Base-by-base conservation (phyloP, 441 rosid genomes). In the Syzygium syzygioides region DNA sequence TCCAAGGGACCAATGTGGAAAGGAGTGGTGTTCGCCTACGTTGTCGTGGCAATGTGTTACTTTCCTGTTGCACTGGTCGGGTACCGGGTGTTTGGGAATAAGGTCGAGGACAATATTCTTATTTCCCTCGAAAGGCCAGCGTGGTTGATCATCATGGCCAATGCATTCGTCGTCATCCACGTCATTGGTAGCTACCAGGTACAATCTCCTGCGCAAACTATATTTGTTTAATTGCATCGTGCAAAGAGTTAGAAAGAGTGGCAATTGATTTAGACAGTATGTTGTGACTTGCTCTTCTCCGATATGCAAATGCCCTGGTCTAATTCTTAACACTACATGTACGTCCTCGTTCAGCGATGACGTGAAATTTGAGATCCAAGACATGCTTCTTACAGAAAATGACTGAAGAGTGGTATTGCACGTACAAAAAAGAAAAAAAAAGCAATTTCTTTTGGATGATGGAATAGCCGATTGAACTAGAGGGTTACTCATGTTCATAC, bases 1-100 rank as follows among this genome's bases (percentile, higher is more conserved):
- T 88, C 90, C 68, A 88, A 88, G 66, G 71, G 57, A 45, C 90
- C 90, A 12, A 88, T 88, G 90, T 88, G 90, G 90, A 88, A 20
- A 76, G 90, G 90, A 9, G 90, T 85, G 37, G 0, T 68, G 14
- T 18, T 80, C 34, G 89, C 89, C 25, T 88, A 88, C 62, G 12
- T 84, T 1, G 62, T 88, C 53, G 89, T 88, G 48, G 66, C 32
- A 11, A 10, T 88, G 18, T 88, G 90, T 53, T 88, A 88, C 87
- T 85, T 88, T 83, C 85, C 87, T 5, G 87, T 86, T 30, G 90
- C 90, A 4, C 20, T 88, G 18, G 5, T 86, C 5, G 90, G 90
- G 6, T 88, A 85, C 56, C n/a, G 45, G 68, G 64, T 86, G 34
- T 88, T 55, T 30, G 90, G 90, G 17, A 86, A 88, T 80, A 32